Base-by-base conservation (phyloP, 768 basidiomycete species). In the Filobasidium floriforme region DNA sequence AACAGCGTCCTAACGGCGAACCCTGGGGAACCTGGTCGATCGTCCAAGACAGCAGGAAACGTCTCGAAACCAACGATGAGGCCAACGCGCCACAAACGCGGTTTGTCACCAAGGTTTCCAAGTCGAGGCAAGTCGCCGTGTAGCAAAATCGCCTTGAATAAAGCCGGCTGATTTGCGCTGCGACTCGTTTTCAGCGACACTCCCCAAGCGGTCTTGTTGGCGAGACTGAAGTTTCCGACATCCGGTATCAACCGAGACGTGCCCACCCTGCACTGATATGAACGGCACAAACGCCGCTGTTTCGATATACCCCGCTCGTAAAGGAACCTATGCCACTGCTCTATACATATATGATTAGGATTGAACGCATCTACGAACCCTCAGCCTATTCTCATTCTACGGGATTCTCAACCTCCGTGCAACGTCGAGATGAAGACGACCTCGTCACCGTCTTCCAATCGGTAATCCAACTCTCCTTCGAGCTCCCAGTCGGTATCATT, bases 401-500 rank as follows among this genome's bases (percentile, higher is more conserved):
- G 3, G 43, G 46, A 18, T 14, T 49, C 46, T 28, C 54, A 94
- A 63, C 92, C 92, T 1, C 94, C 94, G 73, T 98, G 94, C 59
- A 98, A 79, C 0, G 93, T 97, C 24, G 91, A 94, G 67, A 99
- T 98, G 77, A 99, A 94, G 18, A 97, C 90, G 68, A 98, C 84
- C 80, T 93, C 90, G 75, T 99, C 96, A 0, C 84, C 82, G 40
- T 86, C 81, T 76, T 88, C 80, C 65, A 98, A 80, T 68, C 80
- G 81, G 76, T 94, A 96, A 7, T 89, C 87, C 24, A 90, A 87
- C 77, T 97, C 94, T 41, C 91, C 92, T 76, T 97, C 94, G 7
- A 98, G 82, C 78, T 98, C 93, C 94, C 94, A 97, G 73, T 98
- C 94, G 0, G 90, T 90, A 72, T 94, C 90, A 73, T 98, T 98